Base-by-base conservation (phyloP, 2,329 filamentous ascomycete genomes). In the Hypoxylon sp. region DNA sequence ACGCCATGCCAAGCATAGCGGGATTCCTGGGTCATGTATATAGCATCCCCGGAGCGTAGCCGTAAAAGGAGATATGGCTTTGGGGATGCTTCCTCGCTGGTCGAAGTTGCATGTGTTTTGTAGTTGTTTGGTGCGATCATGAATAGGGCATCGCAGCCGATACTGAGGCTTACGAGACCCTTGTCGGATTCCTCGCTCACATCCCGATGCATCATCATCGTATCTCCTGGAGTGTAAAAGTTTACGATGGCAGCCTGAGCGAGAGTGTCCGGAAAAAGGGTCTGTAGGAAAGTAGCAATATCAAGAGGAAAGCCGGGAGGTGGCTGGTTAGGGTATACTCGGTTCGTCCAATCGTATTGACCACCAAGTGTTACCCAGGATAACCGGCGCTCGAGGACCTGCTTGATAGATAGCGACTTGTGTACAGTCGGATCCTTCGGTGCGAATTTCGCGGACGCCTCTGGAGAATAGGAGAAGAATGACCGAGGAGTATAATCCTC, bases 1-100 rank as follows among this genome's bases (percentile, higher is more conserved):
- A 98, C 93, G 11, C 92, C 94, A 80, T 98, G 96, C 95, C 95
- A 98, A 1, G 95, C 94, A 78, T 93, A 97, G 44, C 96, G 85
- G 3, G 92, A 91, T 61, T 88, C 83, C 18, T 91, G 86, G 51
- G 87, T 89, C 95, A 99, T 98, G 74, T 96, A 93, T 0, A 98
- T 88, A 0, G 89, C 93, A 80, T 97, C 95, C 0, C 96, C 95
- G 0, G 93, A 97, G 22, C 89, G 85, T 36, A 98, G 81, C 20
- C 91, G 84, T 33, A 97, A 75, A 1, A 89, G 79, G 4, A 91
- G 74, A 64, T 85, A 86, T 22, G 80, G 79, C 70, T 85, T 86
- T 4, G 77, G 68, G 46, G 75, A n/a, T 8, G 26, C 16, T 45
- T 72, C 70, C 40, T 26, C 55, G 32, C 46, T 59, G 36, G 72